These are phyloP conservation scores for Penicillium italicum DNA, from an alignment of 2,329 filamentous ascomycete species.

Conservation along the genomic window DNA sequence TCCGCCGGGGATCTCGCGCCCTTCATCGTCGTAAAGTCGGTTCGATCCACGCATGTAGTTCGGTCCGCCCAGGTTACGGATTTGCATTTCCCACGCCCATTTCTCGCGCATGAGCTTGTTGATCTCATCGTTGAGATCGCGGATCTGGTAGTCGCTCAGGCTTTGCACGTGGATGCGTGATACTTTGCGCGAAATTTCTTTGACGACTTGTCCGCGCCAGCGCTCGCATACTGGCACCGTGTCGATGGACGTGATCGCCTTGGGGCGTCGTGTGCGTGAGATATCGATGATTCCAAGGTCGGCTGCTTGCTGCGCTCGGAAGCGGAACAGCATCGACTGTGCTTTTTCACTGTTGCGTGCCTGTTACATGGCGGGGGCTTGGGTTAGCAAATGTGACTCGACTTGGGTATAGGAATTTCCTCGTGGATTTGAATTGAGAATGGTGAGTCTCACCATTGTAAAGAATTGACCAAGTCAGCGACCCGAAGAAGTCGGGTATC, in stretches of 20 bases:
- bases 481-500: slow-evolving; percentile 11
- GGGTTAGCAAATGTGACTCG: slow-evolving; percentile 19
- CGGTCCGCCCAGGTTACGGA: slow-evolving; percentile 89
- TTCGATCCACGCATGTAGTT: slow-evolving; percentile 84
- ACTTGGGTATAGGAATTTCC: neutral
- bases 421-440: neutral
- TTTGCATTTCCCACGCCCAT: slow-evolving; percentile 98
- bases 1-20: slow-evolving; percentile 64
- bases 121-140: slow-evolving; percentile 98
- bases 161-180: slow-evolving; percentile 88
- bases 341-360: slow-evolving; percentile 98
- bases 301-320: slow-evolving; percentile 93
- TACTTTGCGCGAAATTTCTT: slow-evolving; percentile 95
- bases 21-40: slow-evolving; percentile 69
- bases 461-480: slow-evolving; percentile 17
- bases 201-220: slow-evolving; percentile 96
- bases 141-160: slow-evolving; percentile 94
- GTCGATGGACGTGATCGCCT: slow-evolving; percentile 81
- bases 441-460: slow-evolving; percentile 29
- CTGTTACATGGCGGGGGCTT: slow-evolving; percentile 45
- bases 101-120: slow-evolving; percentile 99
- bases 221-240: slow-evolving; percentile 87
- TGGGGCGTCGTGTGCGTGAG: slow-evolving; percentile 82
- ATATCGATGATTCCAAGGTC: slow-evolving; percentile 95
- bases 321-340: slow-evolving; percentile 99